Base-by-base conservation (phyloP, 2,329 filamentous ascomycete genomes). In the Teratosphaeria pseudoeucalypti region DNA sequence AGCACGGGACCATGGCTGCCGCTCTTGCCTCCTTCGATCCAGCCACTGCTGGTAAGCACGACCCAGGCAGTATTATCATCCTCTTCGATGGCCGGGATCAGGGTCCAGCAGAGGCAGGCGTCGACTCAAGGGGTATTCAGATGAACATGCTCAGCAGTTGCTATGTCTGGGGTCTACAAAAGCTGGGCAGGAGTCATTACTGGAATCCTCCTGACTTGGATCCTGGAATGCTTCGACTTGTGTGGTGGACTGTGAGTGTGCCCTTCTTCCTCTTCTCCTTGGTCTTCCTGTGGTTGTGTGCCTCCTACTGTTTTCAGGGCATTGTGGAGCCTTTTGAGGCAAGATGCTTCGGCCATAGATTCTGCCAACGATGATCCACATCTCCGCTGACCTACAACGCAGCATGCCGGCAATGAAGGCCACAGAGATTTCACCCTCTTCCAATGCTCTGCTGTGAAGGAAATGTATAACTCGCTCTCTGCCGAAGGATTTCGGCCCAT, bases 401-500 rank as follows among this genome's bases (percentile, higher is more conserved):
- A 72, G 69, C 68, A 70, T 61, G 65, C 63, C 55, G 70, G 70
- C 53, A 63, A 60, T 19, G 65, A 70, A 58, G 70, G 70, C 57
- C 52, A 59, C 52, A 66, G 69, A 61, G 69, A 71, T 57, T 72
- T 65, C 55, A 67, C 67, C 2, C 61, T 72, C 3, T 64, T 67
- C 57, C 63, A 67, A 55, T 64, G 63, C 56, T 63, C 63, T 54
- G 65, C 67, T 0, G 70, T 72, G 10, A 68, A 69, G 54, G 69
- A 71, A 16, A 71, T 71, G 68, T 71, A 70, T 60, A 68, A 71
- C 57, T 65, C 63, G 5, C 67, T 72, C 9, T 65, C 67, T 26
- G 59, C 61, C 23, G 60, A 67, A 58, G 70, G 70, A 16, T 71
- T 70, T 61, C 64, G 70, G 10, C 70, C 70, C 6, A 67, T 71